Conservation (phyloP, 805 yeast species). For the Cyberlindnera euphorbiiphila region DNA sequence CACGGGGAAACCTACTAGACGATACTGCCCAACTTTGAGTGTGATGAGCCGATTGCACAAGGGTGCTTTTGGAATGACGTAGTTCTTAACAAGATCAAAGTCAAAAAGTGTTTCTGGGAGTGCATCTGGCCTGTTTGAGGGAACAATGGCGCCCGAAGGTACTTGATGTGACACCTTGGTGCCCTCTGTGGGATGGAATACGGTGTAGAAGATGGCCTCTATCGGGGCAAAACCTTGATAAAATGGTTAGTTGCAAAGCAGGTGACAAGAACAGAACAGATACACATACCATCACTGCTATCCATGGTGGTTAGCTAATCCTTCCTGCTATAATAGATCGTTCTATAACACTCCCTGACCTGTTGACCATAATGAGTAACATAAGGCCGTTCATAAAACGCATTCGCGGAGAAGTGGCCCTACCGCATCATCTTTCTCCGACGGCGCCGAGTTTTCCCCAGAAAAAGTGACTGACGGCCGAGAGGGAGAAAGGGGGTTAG, state of each 20-base stretch:
- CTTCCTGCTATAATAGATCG: too few species aligned
- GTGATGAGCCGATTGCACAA: conserved; percentile 80
- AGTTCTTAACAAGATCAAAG: conserved; percentile 84
- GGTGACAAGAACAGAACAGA: too few species aligned
- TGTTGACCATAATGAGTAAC: too few species aligned
- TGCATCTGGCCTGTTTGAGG: conserved; percentile 31
- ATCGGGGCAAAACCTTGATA: conserved; percentile 93
- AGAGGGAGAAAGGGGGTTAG: too few species aligned
- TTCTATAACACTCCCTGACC: too few species aligned
- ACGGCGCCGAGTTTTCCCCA: too few species aligned
- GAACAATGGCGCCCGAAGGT: conserved; percentile 67
- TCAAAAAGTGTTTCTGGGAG: conserved; percentile 49
- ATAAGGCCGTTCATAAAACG: not conserved
- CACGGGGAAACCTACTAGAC: conserved; percentile 87
- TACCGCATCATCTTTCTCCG: too few species aligned
- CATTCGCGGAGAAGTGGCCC: conserved; percentile 7
- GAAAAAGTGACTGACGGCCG: too few species aligned
- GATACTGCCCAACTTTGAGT: conserved; percentile 61
- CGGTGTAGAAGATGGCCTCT: conserved; percentile 80
- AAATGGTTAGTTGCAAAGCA: too few species aligned
- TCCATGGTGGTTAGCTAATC: not conserved
- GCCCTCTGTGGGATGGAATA: conserved; percentile 94
- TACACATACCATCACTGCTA: not conserved
- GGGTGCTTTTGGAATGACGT: conserved; percentile 89
- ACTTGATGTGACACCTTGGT: conserved; percentile 89